phyloP scores from a whole-genome alignment of 2,329 filamentous ascomycete species.

The Colletotrichum cordylinicola region DNA sequence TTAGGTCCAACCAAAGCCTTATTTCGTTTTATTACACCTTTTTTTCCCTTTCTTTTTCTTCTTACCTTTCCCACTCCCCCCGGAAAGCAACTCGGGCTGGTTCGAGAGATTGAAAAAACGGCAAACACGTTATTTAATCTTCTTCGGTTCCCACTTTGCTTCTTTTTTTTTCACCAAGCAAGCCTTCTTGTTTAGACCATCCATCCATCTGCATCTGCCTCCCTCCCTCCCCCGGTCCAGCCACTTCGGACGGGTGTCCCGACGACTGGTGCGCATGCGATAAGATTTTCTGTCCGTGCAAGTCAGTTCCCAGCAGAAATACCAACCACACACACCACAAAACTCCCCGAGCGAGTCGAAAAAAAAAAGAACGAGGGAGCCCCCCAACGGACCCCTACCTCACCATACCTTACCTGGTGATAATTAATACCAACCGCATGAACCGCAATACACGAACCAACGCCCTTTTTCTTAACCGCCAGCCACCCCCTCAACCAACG shows the following conservation, averaged over 20 bases:
- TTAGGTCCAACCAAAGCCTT: slow-evolving; percentile 3
- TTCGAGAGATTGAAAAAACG: neutral
- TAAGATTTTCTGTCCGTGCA: slow-evolving; percentile 3
- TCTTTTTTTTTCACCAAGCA: neutral
- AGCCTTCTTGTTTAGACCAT: neutral
- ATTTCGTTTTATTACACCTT: neutral
- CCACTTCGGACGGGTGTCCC: slow-evolving; percentile 12
- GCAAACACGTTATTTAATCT: slow-evolving; percentile 2
- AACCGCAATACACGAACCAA: neutral
- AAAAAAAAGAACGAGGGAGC: neutral
- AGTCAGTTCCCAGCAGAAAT: neutral
- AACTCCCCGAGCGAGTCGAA: neutral
- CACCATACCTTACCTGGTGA: slow-evolving; percentile 8
- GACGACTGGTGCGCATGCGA: slow-evolving; percentile 12
- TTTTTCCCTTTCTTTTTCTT: neutral
- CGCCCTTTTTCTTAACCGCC: neutral
- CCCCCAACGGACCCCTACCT: slow-evolving; percentile 1
- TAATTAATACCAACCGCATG: slow-evolving; percentile 13
- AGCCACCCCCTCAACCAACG: neutral
- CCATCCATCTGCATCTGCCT: neutral
- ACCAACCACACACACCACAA: neutral
- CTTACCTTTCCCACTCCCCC: slow-evolving; percentile 10
- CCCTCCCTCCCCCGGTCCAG: neutral
- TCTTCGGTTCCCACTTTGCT: neutral
- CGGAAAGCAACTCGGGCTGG: neutral